Percentiles rank a stretch among this genome's conserved stretches.
Conservation (phyloP, 1,284 basidiomycete genomes). For the Bjerkandera adusta region DNA sequence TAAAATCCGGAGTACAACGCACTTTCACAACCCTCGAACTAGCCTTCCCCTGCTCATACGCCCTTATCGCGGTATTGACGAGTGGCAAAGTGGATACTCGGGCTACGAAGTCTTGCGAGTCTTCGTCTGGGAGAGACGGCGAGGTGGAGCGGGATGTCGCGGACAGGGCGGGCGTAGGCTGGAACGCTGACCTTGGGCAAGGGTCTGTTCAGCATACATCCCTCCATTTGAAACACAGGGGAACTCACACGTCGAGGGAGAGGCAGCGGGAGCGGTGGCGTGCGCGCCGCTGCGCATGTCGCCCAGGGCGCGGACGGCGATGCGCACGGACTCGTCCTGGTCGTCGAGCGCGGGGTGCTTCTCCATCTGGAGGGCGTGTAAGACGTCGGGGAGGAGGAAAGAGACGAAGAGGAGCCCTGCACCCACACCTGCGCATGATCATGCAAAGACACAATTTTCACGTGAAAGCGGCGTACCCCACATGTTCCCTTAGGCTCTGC, state of each 20-base stretch:
- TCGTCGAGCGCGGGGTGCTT: constrained; percentile 33
- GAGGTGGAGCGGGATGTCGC: constrained; percentile 32
- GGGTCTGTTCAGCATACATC: background rate
- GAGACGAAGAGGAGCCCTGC: background rate
- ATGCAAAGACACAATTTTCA: constrained; percentile 7
- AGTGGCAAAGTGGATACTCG: constrained; percentile 51
- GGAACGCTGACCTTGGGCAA: constrained; percentile 25
- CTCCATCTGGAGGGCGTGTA: background rate
- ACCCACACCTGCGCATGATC: background rate
- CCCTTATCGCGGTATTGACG: constrained; percentile 67
- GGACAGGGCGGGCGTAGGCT: constrained; percentile 36
- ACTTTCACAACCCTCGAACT: constrained; percentile 80
- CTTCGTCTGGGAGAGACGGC: constrained; percentile 30
- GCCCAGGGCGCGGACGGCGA: constrained; percentile 64
- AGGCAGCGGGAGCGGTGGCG: no score
- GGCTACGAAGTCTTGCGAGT: constrained; percentile 43
- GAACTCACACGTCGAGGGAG: constrained; percentile 31
- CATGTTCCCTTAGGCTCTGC: background rate
- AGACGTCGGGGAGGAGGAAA: background rate
- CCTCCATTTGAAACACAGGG: constrained; percentile 9
- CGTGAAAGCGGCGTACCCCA: constrained; percentile 8
- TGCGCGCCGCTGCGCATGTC: constrained; percentile 59
- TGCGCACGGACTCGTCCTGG: constrained; percentile 57
- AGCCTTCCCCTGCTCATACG: constrained; percentile 77
- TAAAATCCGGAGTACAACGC: constrained; percentile 15